Base-by-base conservation (phyloP, 2,329 filamentous ascomycete species). In the Reticulascus tulasneorum region DNA sequence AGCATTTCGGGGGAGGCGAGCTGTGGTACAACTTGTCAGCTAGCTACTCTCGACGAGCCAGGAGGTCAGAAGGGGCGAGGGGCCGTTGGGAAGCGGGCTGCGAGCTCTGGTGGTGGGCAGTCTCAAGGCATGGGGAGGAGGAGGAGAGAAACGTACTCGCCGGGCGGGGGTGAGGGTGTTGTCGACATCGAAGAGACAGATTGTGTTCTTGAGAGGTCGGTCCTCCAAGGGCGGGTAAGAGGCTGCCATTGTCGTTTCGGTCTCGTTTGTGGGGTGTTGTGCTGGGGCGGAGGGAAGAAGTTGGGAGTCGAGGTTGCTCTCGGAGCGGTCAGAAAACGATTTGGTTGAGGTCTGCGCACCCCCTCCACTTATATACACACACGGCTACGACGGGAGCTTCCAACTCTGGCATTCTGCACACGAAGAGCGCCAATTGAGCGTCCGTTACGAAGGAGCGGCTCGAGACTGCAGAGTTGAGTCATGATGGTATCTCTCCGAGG, bases 121-220 rank as follows among this genome's bases (percentile, higher is more conserved):
- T 34, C 13, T n/a, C 3, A 33, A 28, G 19, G 8, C 12, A 23
- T 11, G 12, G 11, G 12, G 17, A 24, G 17, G 19, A 15, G 7
- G 18, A 12, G 28, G 22, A 22, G 19, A 32, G 27, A n/a, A 23
- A 62, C 73, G 44, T 71, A 94, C 86, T 52, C 75, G 73, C 48
- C 93, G 81, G 29, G 93, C 82, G 26, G 81, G 84, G 12, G 89
- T 93, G 50, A 98, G 78, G 20, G 93, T 96, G 56, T 79, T 86
- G 61, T 98, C 93, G 42, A 98, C 93, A 66, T 98, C 93, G 66
- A 98, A 98, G 47, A 98, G 83, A 56, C 80, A 82, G 64, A 98
- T 86, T 47, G 91, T 97, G 74, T 93, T 88, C 70, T 90, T 87
- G 63, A 96, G 69, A 27, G 87, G 86, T 50, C 93, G 87, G 54